A percentile compares a stretch with the other conserved stretches of the same genome.
These are phyloP conservation scores for Microstegium vimineum DNA, from an alignment of 176 grass and related monocot genomes.

Conservation along the genomic window DNA sequence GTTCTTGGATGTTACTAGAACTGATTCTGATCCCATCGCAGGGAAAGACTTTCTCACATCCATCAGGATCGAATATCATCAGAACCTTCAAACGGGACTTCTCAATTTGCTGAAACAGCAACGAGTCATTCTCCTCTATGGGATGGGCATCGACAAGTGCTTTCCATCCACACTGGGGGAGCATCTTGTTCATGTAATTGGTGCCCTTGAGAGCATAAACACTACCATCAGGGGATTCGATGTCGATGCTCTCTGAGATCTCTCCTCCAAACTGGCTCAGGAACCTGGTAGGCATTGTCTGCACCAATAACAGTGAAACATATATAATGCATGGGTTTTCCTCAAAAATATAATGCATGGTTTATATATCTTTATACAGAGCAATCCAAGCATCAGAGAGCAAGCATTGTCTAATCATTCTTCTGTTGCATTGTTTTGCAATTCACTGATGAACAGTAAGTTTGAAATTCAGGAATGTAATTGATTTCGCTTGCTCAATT, in stretches of 20 bases:
- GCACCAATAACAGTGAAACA: neutral
- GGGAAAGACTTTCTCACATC: slow-evolving; percentile 17
- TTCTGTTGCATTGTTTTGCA: neutral
- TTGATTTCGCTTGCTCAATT: neutral
- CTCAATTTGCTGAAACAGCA: slow-evolving; percentile 35
- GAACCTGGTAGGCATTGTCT: slow-evolving; percentile 48
- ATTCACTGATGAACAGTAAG: neutral
- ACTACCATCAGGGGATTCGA: slow-evolving; percentile 30
- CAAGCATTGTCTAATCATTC: neutral
- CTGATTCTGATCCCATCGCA: slow-evolving; percentile 1
- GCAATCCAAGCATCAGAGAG: neutral
- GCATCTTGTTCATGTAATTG: neutral
- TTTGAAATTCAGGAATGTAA: neutral
- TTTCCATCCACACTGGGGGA: slow-evolving; percentile 43
- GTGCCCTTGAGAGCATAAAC: slow-evolving; percentile 28
- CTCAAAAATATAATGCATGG: neutral
- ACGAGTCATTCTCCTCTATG: slow-evolving; percentile 30
- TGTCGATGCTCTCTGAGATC: slow-evolving; percentile 10
- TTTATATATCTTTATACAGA: neutral
- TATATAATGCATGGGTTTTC: neutral
- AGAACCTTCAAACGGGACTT: slow-evolving; percentile 28
- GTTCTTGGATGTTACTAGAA: neutral
- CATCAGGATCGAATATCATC: slow-evolving; percentile 33
- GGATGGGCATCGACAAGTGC: slow-evolving; percentile 26
- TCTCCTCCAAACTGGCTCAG: slow-evolving; percentile 22